phyloP scores from a whole-genome alignment of 805 yeast genomes.

The Candida easanensis region DNA sequence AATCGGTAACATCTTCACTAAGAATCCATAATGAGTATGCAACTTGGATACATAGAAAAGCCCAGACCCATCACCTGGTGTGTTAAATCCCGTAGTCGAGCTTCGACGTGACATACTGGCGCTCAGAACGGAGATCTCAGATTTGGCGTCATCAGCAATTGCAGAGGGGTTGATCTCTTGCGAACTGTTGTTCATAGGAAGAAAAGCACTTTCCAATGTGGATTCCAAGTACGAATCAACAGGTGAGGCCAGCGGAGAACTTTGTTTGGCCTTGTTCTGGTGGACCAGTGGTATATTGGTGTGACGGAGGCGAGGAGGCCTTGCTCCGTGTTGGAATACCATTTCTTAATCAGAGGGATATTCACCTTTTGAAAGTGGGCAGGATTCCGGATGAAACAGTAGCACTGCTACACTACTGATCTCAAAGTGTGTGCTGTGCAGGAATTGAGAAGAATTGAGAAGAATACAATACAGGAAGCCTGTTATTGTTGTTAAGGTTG shows the following conservation, averaged over 20 bases:
- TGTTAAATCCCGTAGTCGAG: neutral
- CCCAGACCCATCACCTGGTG: slow-evolving; percentile 2
- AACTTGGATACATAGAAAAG: slow-evolving; percentile 9
- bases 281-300: neutral
- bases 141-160: slow-evolving; percentile 6
- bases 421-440: no score
- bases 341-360: neutral
- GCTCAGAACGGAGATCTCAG: slow-evolving; percentile 9
- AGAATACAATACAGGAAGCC: no score
- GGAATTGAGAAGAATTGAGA: no score
- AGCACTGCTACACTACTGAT: no score
- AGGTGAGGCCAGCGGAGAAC: slow-evolving; percentile 2
- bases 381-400: no score
- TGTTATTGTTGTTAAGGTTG: no score
- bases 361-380: no score
- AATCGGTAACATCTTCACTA: slow-evolving; percentile 20
- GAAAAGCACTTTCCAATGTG: neutral
- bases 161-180: neutral
- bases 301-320: neutral
- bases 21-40: slow-evolving; percentile 12
- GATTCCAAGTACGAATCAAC: neutral
- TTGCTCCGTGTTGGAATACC: neutral
- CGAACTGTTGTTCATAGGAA: neutral
- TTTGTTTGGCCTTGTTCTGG: neutral
- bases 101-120: slow-evolving; percentile 2